Evolutionary conservation across 2,329 filamentous ascomycete species (phyloP), one percentile per base, ranked within the genome.

Genomic region (Apiospora malaysiana): DNA sequence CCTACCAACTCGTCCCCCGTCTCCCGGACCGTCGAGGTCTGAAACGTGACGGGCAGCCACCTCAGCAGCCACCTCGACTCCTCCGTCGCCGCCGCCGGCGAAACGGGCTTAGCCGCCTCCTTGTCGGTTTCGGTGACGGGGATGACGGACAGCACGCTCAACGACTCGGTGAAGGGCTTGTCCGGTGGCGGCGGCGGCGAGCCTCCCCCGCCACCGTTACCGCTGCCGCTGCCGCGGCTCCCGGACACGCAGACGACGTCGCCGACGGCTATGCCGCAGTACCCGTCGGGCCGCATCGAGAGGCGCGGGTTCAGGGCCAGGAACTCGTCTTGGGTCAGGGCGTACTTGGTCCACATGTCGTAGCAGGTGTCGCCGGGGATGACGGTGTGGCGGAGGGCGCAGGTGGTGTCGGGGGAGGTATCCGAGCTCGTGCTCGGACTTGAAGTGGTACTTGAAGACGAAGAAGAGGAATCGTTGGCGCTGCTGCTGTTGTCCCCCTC

Each of bases 41-140:
- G 56, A 21, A 63, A 63, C 32, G 56, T 63, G 32, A 63, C 56
- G 37, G 56, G 56, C 18, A 63, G 21, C 56, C 56, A 40, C 56
- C 56, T 40, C 49, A 32, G 27, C 25, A 56, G 25, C 49, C 49
- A 14, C 23, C 49, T 27, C 14, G 49, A 32, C 23, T 25, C 49
- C 2, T 2, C 47, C 47, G 47, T 49, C 46, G 7, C 46, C 51
- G 18, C 9, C 18, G 51, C 51, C 9, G 32, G 18, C 10, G 56
- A 10, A 9, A 18, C 14, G 27, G 18, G 56, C 32, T 40, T 18
- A n/a, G 9, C 4, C 2, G 16, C 25, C 6, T 45, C 16, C 42
- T 45, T 14, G 42, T 59, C 25, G 42, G 42, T 14, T 27, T 18
- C 18, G 18, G 27, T 63, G 21, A 63, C 10, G 56, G 56, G 56